These are phyloP conservation scores for Saccharum hybrid DNA, from an alignment of 202 grass and related monocot genomes.

Conservation along the genomic window DNA sequence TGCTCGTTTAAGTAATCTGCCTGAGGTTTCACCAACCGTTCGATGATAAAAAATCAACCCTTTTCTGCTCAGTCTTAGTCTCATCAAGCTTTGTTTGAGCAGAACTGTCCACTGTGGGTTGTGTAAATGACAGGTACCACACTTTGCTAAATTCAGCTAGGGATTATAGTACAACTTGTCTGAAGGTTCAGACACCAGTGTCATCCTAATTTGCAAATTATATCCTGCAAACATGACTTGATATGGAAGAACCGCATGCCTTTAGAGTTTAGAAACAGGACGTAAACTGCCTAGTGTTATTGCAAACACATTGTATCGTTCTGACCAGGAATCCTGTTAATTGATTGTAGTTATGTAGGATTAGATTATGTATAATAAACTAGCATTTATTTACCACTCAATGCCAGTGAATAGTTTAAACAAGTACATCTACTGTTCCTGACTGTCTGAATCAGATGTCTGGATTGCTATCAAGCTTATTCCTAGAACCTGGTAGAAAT, in stretches of 20 bases:
- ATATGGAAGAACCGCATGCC: background rate
- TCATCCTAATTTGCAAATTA: slow-evolving; percentile 6
- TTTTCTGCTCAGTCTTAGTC: background rate
- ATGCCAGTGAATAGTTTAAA: too few species aligned
- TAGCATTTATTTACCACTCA: too few species aligned
- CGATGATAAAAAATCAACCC: background rate
- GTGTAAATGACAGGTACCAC: background rate
- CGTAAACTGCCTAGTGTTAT: background rate
- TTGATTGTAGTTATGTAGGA: background rate
- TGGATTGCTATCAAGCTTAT: too few species aligned
- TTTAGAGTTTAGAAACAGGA: background rate
- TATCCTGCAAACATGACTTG: background rate
- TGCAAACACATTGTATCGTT: background rate
- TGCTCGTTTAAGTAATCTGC: background rate
- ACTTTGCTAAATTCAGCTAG: background rate
- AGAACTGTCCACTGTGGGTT: slow-evolving; percentile 10
- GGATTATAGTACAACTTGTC: background rate
- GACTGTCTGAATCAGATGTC: too few species aligned
- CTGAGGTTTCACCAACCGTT: background rate
- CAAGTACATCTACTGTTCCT: too few species aligned
- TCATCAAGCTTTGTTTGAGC: background rate
- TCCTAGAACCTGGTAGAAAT: too few species aligned
- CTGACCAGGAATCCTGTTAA: background rate
- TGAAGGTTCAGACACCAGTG: background rate
- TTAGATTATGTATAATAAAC: too few species aligned